A percentile compares a stretch with the other conserved stretches of the same genome.
phyloP scores from a whole-genome alignment of 148 eudicot species.

The Rhododendron ferrugineum region DNA sequence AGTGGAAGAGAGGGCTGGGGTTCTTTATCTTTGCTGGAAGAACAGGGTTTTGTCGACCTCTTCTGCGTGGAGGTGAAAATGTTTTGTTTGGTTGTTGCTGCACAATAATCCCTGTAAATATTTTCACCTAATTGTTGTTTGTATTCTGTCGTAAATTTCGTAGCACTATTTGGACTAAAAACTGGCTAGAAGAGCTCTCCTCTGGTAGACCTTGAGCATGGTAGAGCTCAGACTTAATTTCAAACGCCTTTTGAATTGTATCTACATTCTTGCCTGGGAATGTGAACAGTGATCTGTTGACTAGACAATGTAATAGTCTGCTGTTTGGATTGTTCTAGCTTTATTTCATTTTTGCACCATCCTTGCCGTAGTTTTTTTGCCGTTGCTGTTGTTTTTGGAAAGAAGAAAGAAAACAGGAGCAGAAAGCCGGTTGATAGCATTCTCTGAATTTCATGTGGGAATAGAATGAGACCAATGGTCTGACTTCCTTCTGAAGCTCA shows the following conservation, averaged over 20 bases:
- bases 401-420: background rate
- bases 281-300: background rate
- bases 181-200: background rate
- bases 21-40: constrained; percentile 16
- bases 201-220: background rate
- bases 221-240: background rate
- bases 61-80: constrained; percentile 19
- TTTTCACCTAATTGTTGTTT: background rate
- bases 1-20: constrained; percentile 13
- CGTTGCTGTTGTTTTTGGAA: background rate
- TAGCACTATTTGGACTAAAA: background rate
- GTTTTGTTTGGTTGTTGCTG: background rate
- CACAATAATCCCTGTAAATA: background rate
- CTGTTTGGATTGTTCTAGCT: background rate
- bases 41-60: constrained; percentile 15
- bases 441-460: background rate
- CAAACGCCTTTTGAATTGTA: background rate
- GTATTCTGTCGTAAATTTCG: background rate
- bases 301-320: background rate
- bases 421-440: background rate
- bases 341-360: background rate
- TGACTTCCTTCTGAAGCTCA: background rate
- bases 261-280: background rate
- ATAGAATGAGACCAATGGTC: background rate
- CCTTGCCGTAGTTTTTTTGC: background rate